Percentiles rank a stretch among this genome's conserved stretches.
phyloP scores from a whole-genome alignment of 495 filamentous ascomycete species.

The Cladorrhinum samala region DNA sequence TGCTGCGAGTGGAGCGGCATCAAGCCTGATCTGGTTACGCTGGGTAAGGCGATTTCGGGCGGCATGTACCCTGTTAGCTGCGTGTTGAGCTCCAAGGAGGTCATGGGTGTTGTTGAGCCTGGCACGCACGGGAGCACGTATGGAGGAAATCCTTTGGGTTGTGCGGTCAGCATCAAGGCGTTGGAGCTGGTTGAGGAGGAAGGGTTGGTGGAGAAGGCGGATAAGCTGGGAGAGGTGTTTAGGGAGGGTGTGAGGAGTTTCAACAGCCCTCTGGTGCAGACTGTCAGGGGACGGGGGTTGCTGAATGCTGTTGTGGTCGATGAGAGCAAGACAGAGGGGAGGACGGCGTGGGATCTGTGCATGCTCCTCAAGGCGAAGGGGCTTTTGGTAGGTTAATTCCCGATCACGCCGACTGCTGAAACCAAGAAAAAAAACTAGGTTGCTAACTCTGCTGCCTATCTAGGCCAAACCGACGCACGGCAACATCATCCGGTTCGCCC shows the following conservation, averaged over 20 bases:
- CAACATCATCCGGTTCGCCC: constrained; percentile 94
- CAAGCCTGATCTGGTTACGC: constrained; percentile 88
- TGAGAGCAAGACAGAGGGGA: constrained; percentile 72
- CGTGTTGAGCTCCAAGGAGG: constrained; percentile 79
- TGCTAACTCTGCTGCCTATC: neutral
- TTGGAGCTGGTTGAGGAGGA: constrained; percentile 92
- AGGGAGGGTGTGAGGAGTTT: constrained; percentile 65
- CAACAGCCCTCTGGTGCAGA: constrained; percentile 71
- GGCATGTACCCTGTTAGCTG: constrained; percentile 98
- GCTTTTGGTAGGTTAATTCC: constrained; percentile 59
- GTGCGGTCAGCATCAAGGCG: constrained; percentile 93
- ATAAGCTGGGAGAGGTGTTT: constrained; percentile 77
- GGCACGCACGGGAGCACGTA: constrained; percentile 97
- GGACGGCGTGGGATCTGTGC: constrained; percentile 95
- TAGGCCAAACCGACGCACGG: constrained; percentile 98
- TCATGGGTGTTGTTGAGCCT: constrained; percentile 97
- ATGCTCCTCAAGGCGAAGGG: constrained; percentile 95
- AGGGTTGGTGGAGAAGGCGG: constrained; percentile 73
- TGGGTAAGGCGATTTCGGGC: constrained; percentile 96
- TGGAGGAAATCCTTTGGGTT: constrained; percentile 95
- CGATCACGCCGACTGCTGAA: neutral
- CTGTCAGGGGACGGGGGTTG: constrained; percentile 84
- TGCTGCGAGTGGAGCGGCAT: constrained; percentile 93
- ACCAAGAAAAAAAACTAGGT: neutral
- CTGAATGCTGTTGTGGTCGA: constrained; percentile 97